phyloP scores from a whole-genome alignment of 169 alveolate species.

The Cryptosporidium parvum region DNA sequence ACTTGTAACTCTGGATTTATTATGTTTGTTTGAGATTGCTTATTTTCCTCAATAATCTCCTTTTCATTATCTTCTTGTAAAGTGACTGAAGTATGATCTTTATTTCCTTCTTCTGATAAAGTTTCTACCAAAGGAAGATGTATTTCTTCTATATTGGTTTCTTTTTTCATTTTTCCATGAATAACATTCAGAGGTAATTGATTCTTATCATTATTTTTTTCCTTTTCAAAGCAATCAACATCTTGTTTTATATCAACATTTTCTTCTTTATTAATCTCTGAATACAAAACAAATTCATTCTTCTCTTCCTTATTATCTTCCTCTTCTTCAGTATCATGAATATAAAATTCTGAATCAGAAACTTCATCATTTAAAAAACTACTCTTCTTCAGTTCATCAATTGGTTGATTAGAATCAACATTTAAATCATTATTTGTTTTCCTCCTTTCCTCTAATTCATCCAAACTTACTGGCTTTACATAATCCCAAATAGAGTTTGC shows the following conservation, averaged over 20 bases:
- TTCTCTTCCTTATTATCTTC: conserved; percentile 9
- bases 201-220: neutral
- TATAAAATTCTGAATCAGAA: conserved; percentile 54
- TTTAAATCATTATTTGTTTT: neutral
- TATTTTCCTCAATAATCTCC: neutral
- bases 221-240: neutral
- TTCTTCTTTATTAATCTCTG: neutral
- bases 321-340: conserved; percentile 22
- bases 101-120: too few species aligned
- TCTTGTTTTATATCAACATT: neutral
- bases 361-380: conserved; percentile 6
- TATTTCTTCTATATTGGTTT: neutral
- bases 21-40: neutral
- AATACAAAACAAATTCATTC: neutral
- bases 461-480: conserved; percentile 49
- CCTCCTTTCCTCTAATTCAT: conserved; percentile 20
- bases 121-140: neutral
- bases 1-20: neutral
- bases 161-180: neutral
- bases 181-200: neutral
- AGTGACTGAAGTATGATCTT: neutral
- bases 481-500: conserved; percentile 76
- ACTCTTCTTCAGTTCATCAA: neutral
- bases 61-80: neutral
- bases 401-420: neutral